Conservation (phyloP, 305 asterid species). For the Caryopteris hybrid region DNA sequence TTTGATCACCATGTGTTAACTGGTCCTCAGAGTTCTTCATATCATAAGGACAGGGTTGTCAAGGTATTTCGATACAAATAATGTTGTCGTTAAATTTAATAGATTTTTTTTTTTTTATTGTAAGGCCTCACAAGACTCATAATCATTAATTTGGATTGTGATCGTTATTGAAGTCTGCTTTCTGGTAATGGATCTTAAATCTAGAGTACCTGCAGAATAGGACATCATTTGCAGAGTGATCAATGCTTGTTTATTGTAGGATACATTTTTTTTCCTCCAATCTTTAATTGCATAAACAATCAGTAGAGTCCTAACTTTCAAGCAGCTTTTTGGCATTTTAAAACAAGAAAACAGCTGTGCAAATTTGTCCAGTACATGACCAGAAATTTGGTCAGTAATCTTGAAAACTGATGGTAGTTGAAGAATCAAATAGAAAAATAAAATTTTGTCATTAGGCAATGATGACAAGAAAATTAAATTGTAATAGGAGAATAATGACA, state of each 20-base stretch:
- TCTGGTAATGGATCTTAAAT: too few relatives aligned
- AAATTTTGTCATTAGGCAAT: constrained; percentile 20
- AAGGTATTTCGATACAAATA: neutral
- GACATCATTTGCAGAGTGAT: constrained; percentile 4
- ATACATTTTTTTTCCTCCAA: neutral
- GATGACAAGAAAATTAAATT: too few relatives aligned
- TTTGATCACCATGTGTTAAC: neutral
- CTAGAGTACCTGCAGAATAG: constrained; percentile 6
- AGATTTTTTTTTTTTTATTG: too few relatives aligned
- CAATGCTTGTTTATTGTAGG: neutral
- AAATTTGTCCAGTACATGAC: constrained; percentile 21
- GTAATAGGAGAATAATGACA: constrained; percentile 13
- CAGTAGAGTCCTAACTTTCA: constrained; percentile 15
- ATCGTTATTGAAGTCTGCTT: too few relatives aligned
- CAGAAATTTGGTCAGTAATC: constrained; percentile 10
- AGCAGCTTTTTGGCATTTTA: neutral
- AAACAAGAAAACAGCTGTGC: constrained; percentile 29
- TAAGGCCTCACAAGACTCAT: constrained; percentile 13
- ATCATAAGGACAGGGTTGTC: neutral
- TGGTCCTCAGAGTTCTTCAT: constrained; percentile 1
- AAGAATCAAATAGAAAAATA: neutral
- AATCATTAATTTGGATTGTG: too few relatives aligned
- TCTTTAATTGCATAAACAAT: constrained; percentile 2
- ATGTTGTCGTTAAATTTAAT: too few relatives aligned
- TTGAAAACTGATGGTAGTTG: neutral